Percentiles rank a stretch among this genome's conserved stretches.
These are phyloP conservation scores for Spergularia azorica DNA, from an alignment of 179 eudicot species.

Conservation along the genomic window DNA sequence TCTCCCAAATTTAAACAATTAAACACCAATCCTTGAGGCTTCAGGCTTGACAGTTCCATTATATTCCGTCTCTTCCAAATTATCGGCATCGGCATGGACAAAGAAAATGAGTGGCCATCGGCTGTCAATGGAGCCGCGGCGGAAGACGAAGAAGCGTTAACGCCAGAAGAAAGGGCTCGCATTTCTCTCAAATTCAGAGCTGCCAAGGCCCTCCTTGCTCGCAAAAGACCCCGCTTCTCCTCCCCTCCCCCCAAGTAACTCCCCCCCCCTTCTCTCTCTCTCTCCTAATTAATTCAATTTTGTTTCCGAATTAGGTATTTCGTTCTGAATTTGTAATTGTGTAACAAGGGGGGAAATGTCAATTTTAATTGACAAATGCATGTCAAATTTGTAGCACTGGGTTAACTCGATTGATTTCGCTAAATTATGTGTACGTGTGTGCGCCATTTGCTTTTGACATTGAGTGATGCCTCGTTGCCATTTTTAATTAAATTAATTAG, in stretches of 20 bases:
- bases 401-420: not conserved
- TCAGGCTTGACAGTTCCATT: not conserved
- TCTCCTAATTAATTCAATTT: not conserved
- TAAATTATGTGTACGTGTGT: not conserved
- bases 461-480: not conserved
- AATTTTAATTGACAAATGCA: too few species aligned
- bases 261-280: not conserved
- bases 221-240: slow-evolving; percentile 55
- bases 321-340: not conserved
- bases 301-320: not conserved
- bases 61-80: not conserved
- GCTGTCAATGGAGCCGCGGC: not conserved
- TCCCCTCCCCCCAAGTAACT: slow-evolving; percentile 36
- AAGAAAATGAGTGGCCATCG: slow-evolving; percentile 43
- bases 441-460: not conserved
- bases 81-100: slow-evolving; percentile 38
- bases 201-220: slow-evolving; percentile 80
- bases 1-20: too few species aligned
- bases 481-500: too few species aligned
- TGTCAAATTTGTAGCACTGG: not conserved
- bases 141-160: slow-evolving; percentile 33
- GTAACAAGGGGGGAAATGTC: too few species aligned
- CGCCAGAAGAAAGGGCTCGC: slow-evolving; percentile 71
- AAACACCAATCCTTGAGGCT: too few species aligned
- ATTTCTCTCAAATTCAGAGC: slow-evolving; percentile 69